Percentiles rank a stretch among this genome's conserved stretches.
phyloP scores from a whole-genome alignment of 768 basidiomycete genomes.

The Rhizopogon rudus region DNA sequence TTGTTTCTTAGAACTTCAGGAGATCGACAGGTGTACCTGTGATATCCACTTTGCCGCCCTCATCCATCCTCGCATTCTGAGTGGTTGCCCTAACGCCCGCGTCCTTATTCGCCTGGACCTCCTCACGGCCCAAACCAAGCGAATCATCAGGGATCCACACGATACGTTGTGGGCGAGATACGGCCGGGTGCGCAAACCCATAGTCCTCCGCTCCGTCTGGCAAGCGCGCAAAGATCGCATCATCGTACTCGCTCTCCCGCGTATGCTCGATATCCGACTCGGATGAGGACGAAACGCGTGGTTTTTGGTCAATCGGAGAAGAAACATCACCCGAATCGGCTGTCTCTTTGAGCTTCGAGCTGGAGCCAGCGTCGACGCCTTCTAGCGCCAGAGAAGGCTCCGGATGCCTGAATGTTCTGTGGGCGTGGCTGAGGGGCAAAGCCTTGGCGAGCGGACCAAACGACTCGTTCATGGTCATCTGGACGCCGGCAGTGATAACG shows the following conservation, averaged over 20 bases:
- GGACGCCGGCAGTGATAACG: constrained; percentile 68
- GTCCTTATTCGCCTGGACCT: constrained; percentile 50
- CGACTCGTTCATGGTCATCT: constrained; percentile 70
- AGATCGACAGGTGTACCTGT: constrained; percentile 19
- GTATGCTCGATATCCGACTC: constrained; percentile 1
- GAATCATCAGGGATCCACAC: constrained; percentile 84
- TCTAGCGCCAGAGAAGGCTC: constrained; percentile 1
- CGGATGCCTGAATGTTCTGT: constrained; percentile 48
- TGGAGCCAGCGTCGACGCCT: constrained; percentile 3
- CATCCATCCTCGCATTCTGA: constrained; percentile 53
- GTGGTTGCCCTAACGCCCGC: constrained; percentile 47
- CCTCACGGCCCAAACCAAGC: constrained; percentile 57
- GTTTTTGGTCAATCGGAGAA: constrained; percentile 4
- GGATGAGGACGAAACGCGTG: not conserved
- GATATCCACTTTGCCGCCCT: constrained; percentile 47
- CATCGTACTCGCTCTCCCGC: constrained; percentile 9
- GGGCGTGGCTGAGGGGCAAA: constrained; percentile 76
- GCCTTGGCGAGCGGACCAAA: constrained; percentile 73
- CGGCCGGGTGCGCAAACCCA: constrained; percentile 87
- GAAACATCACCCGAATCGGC: constrained; percentile 3
- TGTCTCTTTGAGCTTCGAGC: constrained; percentile 12
- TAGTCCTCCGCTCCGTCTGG: constrained; percentile 34
- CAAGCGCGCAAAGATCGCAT: constrained; percentile 19
- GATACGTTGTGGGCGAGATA: constrained; percentile 62
- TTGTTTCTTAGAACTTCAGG: constrained; percentile 20